Evolutionary conservation across 352 stramenopile genomes (phyloP).

Genomic region (Phytophthora macrochlamydospora): DNA sequence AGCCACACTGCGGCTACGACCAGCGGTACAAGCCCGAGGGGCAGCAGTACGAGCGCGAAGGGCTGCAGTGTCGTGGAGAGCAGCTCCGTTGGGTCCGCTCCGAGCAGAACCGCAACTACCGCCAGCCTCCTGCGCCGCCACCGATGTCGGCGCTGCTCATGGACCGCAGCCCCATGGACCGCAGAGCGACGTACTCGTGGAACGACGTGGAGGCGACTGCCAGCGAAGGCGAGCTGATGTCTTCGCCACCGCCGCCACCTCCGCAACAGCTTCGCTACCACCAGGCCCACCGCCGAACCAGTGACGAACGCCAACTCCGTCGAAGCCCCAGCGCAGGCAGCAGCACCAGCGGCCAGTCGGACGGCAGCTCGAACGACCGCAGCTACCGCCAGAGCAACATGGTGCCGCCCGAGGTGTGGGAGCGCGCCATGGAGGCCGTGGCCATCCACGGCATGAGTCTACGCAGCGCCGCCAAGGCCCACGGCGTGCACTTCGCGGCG

Average conservation of each 20-base stretch:
- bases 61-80: constrained; percentile 16
- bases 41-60: constrained; percentile 24
- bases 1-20: constrained; percentile 6
- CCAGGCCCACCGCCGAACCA: constrained; percentile 7
- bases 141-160: constrained; percentile 8
- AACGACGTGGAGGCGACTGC: constrained; percentile 7
- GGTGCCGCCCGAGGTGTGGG: constrained; percentile 64
- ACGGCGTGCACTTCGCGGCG: constrained; percentile 72
- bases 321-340: constrained; percentile 24
- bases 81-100: constrained; percentile 12
- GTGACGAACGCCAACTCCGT: constrained; percentile 22
- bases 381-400: constrained; percentile 61
- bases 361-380: constrained; percentile 36
- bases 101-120: constrained; percentile 24
- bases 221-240: neutral
- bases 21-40: constrained; percentile 24
- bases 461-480: constrained; percentile 58
- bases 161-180: constrained; percentile 12
- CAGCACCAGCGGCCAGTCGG: constrained; percentile 13
- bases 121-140: constrained; percentile 22
- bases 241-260: neutral
- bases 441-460: constrained; percentile 75
- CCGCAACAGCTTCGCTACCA: constrained; percentile 5
- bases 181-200: constrained; percentile 16
- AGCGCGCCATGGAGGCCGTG: constrained; percentile 71